Conservation (phyloP, 345 rosid species). For the Eucalyptus decipiens region DNA sequence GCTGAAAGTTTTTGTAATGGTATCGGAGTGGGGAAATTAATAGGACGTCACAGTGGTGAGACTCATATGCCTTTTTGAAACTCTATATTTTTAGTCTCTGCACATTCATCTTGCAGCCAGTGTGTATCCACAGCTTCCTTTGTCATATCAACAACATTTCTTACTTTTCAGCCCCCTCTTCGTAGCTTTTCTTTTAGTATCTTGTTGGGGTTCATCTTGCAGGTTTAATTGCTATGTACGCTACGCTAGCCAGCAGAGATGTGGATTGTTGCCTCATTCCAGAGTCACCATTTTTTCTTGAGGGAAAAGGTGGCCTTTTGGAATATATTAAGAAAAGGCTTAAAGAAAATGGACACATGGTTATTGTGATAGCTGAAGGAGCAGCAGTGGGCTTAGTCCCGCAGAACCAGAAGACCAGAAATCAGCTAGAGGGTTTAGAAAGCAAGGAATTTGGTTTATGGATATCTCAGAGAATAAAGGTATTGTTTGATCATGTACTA, state of each 20-base stretch:
- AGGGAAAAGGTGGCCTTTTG: constrained; percentile 80
- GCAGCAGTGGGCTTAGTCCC: constrained; percentile 79
- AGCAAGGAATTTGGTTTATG: constrained; percentile 85
- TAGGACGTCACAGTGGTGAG: constrained; percentile 87
- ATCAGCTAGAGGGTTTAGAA: constrained; percentile 69
- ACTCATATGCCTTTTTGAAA: not conserved
- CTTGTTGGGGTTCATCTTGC: not conserved
- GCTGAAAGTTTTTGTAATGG: constrained; percentile 69
- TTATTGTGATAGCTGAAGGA: constrained; percentile 86
- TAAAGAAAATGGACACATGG: constrained; percentile 81
- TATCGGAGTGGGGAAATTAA: constrained; percentile 82
- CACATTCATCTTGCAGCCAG: not conserved
- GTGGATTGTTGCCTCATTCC: constrained; percentile 97
- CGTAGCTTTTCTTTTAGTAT: not conserved
- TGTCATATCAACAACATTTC: not conserved
- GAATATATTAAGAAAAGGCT: constrained; percentile 54
- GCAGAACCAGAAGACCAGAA: constrained; percentile 25
- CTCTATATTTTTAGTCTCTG: not conserved
- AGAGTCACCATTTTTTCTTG: constrained; percentile 89
- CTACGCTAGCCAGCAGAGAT: constrained; percentile 88
- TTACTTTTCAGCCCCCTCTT: not conserved
- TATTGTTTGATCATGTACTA: not conserved
- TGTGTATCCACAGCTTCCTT: not conserved
- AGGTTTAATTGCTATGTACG: constrained; percentile 74
- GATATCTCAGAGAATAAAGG: constrained; percentile 75